Conservation (phyloP, 2,329 filamentous ascomycete genomes). For the Alternaria atra region DNA sequence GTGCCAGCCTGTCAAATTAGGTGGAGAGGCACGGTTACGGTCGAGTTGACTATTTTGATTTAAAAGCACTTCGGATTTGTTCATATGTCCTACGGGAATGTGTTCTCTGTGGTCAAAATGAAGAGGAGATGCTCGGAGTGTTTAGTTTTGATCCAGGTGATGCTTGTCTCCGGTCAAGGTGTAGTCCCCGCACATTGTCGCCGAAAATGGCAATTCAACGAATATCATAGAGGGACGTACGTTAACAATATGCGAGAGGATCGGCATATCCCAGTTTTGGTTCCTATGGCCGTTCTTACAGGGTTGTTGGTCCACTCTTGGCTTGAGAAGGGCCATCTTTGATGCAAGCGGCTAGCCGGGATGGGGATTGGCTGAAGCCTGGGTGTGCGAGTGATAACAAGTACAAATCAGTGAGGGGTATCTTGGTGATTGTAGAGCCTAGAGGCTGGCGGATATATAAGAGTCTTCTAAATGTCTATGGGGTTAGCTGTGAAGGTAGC, state of each 20-base stretch:
- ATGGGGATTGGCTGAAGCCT: background rate
- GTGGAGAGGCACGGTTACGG: background rate
- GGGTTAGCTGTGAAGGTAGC: background rate
- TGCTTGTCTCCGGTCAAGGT: background rate
- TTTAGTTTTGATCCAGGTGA: background rate
- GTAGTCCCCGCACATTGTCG: too few relatives aligned
- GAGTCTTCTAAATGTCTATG: background rate
- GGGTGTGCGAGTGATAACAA: background rate
- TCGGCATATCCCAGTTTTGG: background rate
- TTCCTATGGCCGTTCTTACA: background rate
- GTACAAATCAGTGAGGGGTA: background rate
- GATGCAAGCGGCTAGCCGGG: background rate
- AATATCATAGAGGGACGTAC: too few relatives aligned
- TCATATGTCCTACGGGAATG: background rate
- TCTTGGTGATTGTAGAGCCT: background rate
- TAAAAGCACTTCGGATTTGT: background rate
- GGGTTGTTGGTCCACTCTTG: background rate
- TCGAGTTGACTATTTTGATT: background rate
- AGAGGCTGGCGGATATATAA: background rate
- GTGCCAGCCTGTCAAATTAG: background rate
- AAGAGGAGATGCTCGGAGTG: background rate
- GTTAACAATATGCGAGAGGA: too few relatives aligned
- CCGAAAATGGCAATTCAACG: too few relatives aligned
- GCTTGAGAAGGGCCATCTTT: background rate
- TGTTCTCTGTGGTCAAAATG: background rate